Base-by-base conservation (phyloP, 208 protist species). In the Crithidia brevicula region DNA sequence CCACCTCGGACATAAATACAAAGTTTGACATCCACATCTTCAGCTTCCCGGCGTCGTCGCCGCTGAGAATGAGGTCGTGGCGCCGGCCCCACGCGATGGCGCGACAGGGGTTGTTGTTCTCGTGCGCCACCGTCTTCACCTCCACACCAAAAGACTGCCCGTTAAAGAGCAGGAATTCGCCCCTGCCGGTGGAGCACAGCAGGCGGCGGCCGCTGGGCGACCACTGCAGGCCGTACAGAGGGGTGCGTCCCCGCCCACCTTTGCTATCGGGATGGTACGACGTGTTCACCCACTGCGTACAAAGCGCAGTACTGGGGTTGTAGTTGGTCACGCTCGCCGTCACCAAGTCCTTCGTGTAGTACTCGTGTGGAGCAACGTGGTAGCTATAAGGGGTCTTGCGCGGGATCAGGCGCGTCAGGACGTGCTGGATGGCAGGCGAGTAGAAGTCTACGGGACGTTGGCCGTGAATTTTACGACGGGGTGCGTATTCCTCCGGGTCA, bases 261-360 rank as follows among this genome's bases (percentile, higher is more conserved):
- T 89, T 88, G 45, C 79, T 76, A 43, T 96, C 91, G 13, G 91
- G 91, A 60, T 94, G 88, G 67, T 85, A 92, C 11, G 87, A 93
- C n/a, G 91, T 94, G 82, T 83, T 92, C 43, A 86, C 88, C 88
- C 91, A 96, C 81, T 96, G 91, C 65, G 91, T 96, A 69, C 88
- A 94, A 20, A 96, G 76, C 2, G 86, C 91, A 2, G 91, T 92
- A 72, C 84, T 90, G n/a, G 88, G 80, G 58, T 94, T 94, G 72
- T 87, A 93, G 62, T 66, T 67, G 11, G 91, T 96, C 22, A 83
- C 75, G 25, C 74, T 65, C 10, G 82, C 82, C 28, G 88, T 77
- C 9, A 94, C 74, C 46, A 94, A 72, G 62, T 96, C 88, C 71
- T 96, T 93, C 9, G 83, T 82, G 77, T 89, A 93, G 67, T 92